A percentile compares a stretch with the other conserved stretches of the same genome.
Evolutionary conservation across 371 early-diverging fungal species (phyloP).

Genomic region (Actinomortierella wolfii): DNA sequence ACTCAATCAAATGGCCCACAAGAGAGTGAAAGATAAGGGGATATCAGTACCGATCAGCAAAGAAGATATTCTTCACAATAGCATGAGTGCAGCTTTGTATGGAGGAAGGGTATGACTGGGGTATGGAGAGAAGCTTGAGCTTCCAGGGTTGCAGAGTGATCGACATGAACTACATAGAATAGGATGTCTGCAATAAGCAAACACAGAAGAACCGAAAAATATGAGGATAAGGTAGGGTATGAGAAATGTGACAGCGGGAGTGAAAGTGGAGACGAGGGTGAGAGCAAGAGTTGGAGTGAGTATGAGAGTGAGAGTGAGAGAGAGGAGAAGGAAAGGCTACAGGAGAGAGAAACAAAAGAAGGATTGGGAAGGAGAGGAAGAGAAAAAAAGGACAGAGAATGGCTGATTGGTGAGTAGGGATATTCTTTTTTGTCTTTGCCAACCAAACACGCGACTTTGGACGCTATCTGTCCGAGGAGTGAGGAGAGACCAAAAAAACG

Average conservation of each 20-base stretch:
- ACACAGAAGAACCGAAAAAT: constrained; percentile 1
- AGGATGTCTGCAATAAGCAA: neutral
- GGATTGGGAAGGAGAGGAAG: too few relatives aligned
- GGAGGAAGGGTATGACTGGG: constrained; percentile 26
- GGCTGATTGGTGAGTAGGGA: too few relatives aligned
- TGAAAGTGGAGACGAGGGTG: neutral
- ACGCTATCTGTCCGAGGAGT: too few relatives aligned
- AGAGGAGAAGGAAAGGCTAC: neutral
- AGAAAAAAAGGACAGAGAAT: too few relatives aligned
- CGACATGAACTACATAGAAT: constrained; percentile 26
- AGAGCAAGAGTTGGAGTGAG: neutral
- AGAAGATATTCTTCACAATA: constrained; percentile 67
- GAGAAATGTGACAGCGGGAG: neutral
- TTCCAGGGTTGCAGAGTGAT: constrained; percentile 41
- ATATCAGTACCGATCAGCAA: constrained; percentile 40
- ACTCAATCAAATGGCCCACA: too few relatives aligned
- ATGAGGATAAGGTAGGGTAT: neutral
- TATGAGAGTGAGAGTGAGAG: neutral
- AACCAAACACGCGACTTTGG: too few relatives aligned
- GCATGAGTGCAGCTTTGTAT: constrained; percentile 56
- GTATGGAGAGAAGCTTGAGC: constrained; percentile 42
- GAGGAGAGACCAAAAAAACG: too few relatives aligned
- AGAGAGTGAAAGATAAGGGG: too few relatives aligned
- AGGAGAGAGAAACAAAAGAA: neutral
- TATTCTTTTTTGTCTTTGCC: too few relatives aligned